phyloP scores from a whole-genome alignment of 805 yeast species.

The Pichia membranifaciens region DNA sequence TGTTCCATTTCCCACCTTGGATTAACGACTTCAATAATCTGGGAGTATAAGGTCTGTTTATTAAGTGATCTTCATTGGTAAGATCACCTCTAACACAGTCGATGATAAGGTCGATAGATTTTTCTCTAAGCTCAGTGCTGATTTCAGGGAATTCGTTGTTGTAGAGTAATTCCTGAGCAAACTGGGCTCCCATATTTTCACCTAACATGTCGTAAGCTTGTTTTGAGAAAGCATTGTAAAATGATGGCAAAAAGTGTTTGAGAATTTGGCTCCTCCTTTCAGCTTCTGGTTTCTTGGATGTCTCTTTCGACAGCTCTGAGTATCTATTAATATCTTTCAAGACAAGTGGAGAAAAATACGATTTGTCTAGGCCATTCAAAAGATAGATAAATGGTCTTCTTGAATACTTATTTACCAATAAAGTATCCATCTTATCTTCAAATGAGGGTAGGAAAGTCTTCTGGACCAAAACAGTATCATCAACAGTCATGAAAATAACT shows the following conservation, averaged over 20 bases:
- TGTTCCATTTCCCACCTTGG: slow-evolving; percentile 82
- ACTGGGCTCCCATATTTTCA: slow-evolving; percentile 81
- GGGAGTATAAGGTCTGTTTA: slow-evolving; percentile 65
- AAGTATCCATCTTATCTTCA: slow-evolving; percentile 44
- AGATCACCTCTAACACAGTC: slow-evolving; percentile 64
- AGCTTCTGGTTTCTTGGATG: slow-evolving; percentile 81
- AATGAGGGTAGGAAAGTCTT: slow-evolving; percentile 66
- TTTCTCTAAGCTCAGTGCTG: slow-evolving; percentile 28
- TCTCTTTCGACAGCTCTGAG: slow-evolving; percentile 53
- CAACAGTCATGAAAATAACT: slow-evolving; percentile 77
- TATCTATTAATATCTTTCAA: slow-evolving; percentile 56
- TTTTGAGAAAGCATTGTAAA: slow-evolving; percentile 50
- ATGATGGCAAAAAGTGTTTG: slow-evolving; percentile 56
- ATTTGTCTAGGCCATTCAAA: slow-evolving; percentile 70
- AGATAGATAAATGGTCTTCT: slow-evolving; percentile 86
- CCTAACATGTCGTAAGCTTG: slow-evolving; percentile 47
- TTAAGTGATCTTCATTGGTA: slow-evolving; percentile 57
- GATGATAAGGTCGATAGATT: slow-evolving; percentile 51
- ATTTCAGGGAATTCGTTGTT: slow-evolving; percentile 36
- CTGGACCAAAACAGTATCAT: slow-evolving; percentile 80
- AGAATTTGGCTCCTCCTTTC: slow-evolving; percentile 69
- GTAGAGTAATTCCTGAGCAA: slow-evolving; percentile 67
- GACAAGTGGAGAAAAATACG: slow-evolving; percentile 69
- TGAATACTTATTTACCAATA: slow-evolving; percentile 67
- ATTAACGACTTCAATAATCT: slow-evolving; percentile 71